These are phyloP conservation scores for Chaetothyriales sp. DNA, from an alignment of 2,329 filamentous ascomycete genomes.

Conservation along the genomic window DNA sequence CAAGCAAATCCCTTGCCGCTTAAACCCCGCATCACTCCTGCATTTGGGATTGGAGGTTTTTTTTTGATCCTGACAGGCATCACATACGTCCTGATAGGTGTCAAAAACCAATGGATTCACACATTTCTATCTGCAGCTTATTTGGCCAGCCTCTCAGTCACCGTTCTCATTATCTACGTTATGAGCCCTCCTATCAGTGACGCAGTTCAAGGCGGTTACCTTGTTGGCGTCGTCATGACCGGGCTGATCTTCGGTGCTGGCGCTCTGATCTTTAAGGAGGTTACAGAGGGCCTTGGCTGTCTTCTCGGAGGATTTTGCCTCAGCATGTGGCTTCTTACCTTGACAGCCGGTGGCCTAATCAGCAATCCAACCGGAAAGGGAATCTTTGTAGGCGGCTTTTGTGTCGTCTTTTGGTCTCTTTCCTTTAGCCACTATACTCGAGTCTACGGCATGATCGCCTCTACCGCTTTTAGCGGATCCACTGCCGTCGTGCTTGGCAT, in stretches of 20 bases:
- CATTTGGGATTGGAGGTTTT: conserved; percentile 63
- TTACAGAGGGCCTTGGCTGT: conserved; percentile 74
- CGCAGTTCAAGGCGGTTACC: conserved; percentile 71
- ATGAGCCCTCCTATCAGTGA: conserved; percentile 65
- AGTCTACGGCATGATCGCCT: conserved; percentile 60
- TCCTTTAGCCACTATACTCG: conserved; percentile 70
- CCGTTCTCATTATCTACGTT: conserved; percentile 74
- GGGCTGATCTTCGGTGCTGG: conserved; percentile 60
- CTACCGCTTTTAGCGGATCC: conserved; percentile 68
- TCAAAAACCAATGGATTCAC: conserved; percentile 66
- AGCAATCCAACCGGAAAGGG: conserved; percentile 47
- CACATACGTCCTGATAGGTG: conserved; percentile 61
- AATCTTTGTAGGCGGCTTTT: conserved; percentile 64
- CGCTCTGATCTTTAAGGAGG: conserved; percentile 66
- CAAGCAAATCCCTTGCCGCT: conserved; percentile 44
- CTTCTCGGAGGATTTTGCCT: conserved; percentile 75
- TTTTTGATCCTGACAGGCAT: conserved; percentile 62
- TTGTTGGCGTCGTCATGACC: conserved; percentile 62
- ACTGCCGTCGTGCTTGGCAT: conserved; percentile 70
- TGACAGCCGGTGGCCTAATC: conserved; percentile 65
- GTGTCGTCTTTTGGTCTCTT: conserved; percentile 52
- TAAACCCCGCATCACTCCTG: conserved; percentile 62
- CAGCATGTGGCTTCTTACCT: conserved; percentile 77
- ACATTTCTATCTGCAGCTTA: conserved; percentile 69
- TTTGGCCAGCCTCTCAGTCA: conserved; percentile 57